phyloP scores from a whole-genome alignment of 1,284 basidiomycete genomes.

The Marasmius oreades region DNA sequence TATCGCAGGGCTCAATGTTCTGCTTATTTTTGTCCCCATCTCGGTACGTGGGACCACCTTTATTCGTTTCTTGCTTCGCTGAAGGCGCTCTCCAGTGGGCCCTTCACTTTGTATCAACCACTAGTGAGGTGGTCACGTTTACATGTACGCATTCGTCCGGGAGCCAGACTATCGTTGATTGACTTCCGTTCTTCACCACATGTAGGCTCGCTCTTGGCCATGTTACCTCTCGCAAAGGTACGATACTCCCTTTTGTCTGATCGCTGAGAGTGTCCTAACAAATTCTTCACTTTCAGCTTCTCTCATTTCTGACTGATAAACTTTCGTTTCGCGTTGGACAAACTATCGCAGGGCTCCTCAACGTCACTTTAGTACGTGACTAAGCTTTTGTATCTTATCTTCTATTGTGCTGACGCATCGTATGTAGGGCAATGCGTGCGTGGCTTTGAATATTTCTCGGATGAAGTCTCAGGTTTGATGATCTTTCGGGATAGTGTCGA shows the following conservation, averaged over 20 bases:
- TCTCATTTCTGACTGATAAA: constrained; percentile 88
- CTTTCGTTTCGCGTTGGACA: constrained; percentile 80
- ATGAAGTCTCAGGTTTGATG: background rate
- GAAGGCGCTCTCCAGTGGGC: constrained; percentile 53
- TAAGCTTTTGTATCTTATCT: constrained; percentile 11
- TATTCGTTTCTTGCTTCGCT: too few relatives aligned
- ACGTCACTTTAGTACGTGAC: constrained; percentile 72
- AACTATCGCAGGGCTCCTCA: constrained; percentile 81
- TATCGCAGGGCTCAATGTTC: too few relatives aligned
- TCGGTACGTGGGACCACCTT: too few relatives aligned
- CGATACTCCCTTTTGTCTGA: constrained; percentile 4
- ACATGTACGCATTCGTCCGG: too few relatives aligned
- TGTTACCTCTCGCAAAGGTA: constrained; percentile 75
- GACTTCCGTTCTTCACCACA: constrained; percentile 23
- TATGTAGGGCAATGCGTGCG: constrained; percentile 72
- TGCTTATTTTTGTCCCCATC: too few relatives aligned
- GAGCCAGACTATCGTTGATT: too few relatives aligned
- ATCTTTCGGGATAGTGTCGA: constrained; percentile 53
- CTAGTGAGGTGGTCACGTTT: constrained; percentile 62
- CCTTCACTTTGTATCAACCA: constrained; percentile 53
- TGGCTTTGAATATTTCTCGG: constrained; percentile 14
- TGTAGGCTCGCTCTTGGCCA: constrained; percentile 67
- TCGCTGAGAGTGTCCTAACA: background rate
- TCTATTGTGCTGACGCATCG: constrained; percentile 5
- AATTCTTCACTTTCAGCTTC: constrained; percentile 41